Conservation (phyloP, 2,329 filamentous ascomycete species). For the Pseudofabraea citricarpa region DNA sequence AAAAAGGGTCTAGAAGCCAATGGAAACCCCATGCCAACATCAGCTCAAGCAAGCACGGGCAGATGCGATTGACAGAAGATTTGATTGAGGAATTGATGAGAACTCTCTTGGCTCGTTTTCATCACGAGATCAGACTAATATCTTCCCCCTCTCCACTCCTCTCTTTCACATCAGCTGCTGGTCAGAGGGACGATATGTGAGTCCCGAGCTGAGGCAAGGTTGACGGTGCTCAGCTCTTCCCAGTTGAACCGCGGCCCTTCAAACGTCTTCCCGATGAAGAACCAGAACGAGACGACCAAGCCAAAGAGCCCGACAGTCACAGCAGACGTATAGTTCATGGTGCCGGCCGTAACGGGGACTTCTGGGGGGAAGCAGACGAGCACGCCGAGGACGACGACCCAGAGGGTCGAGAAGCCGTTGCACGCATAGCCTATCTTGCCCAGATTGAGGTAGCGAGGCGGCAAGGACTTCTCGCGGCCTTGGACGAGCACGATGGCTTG, state of each 20-base stretch:
- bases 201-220: not conserved
- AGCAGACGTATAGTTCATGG: conserved; percentile 62
- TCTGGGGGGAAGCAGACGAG: conserved; percentile 70
- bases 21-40: too few relatives aligned
- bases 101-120: too few relatives aligned
- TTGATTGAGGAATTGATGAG: too few relatives aligned
- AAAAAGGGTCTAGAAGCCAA: too few relatives aligned
- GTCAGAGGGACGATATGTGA: too few relatives aligned
- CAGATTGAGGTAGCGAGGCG: conserved; percentile 51
- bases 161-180: too few relatives aligned
- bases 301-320: conserved; percentile 47
- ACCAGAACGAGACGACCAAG: conserved; percentile 42
- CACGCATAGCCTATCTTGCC: conserved; percentile 62
- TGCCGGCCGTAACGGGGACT: conserved; percentile 45
- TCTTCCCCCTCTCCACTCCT: too few relatives aligned
- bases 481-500: conserved; percentile 65
- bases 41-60: too few relatives aligned
- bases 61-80: too few relatives aligned
- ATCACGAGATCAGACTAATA: too few relatives aligned
- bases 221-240: not conserved
- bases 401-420: conserved; percentile 61
- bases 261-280: not conserved
- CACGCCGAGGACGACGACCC: conserved; percentile 64
- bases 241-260: not conserved
- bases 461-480: conserved; percentile 50